Base-by-base conservation (phyloP, 805 yeast genomes). In the Cyberlindnera mrakii region DNA sequence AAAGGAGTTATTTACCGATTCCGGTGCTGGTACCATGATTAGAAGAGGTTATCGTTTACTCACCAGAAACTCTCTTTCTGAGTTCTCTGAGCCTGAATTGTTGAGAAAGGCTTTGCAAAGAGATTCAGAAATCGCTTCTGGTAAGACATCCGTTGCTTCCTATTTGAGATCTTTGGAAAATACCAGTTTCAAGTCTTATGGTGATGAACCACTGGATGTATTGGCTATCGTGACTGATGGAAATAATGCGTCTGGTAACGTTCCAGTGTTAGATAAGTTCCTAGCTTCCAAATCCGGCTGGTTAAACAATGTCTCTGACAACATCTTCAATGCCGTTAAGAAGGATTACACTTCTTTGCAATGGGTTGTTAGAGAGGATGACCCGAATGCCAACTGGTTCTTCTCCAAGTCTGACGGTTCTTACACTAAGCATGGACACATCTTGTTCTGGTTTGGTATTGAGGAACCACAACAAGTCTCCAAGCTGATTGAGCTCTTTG, bases 11-110 rank as follows among this genome's bases (percentile, higher is more conserved):
- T 93, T 93, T 69, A 93, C 99, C 33, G 99, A 93, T 65, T 85
- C 96, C 15, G 99, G 99, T 66, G 99, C 99, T 27, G 99, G 99
- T 61, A 93, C 99, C 37, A 75, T 93, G 71, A 89, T 93, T 57
- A 85, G 99, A 76, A 82, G 99, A 66, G 99, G 99, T 49, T 87
- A 91, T 70, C 88, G 87, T 68, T 74, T 93, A 52, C 64, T 83
- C 45, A 81, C 79, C 57, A 80, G 88, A 62, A 75, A 78, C 57
- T 76, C 84, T 18, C 68, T 89, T 42, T 66, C 71, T 32, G 91
- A 85, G 49, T 85, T 90, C 62, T 55, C 65, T 25, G 78, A 81
- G 46, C 77, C 87, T n/a, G 96, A 86, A 59, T 68, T 79, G 42
- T 75, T 93, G 54, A 78, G 96, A 66, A 62, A 74, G 39, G 93